Base-by-base conservation (phyloP, 1,139 yeast species). In the Saccharomycopsis hybrid region DNA sequence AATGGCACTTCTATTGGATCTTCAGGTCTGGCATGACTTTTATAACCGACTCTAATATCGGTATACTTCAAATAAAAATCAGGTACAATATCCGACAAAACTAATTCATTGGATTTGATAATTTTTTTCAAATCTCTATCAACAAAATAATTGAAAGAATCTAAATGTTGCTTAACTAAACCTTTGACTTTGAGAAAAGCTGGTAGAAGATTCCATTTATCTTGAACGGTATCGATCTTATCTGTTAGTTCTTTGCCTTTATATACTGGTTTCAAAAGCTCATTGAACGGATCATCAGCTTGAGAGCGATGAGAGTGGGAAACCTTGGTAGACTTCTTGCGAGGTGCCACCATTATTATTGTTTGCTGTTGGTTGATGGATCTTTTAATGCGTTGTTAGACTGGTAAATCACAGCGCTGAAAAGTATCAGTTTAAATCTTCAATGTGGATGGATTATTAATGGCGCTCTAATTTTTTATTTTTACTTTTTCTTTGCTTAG, bases 141-240 rank as follows among this genome's bases (percentile, higher is more conserved):
- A 31, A 92, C 95, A 66, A 92, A 92, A 68, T 87, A 92, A 64
- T 92, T 90, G 74, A 89, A 92, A 18, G 98, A 92, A 63, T 92
- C 98, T 62, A 94, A 72, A 71, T 92, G 98, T 69, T 92, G 99
- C 62, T 94, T 92, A 45, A 92, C 97, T 47, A 92, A 72, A 49
- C 99, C 99, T 65, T 92, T 92, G 43, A 94, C 96, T 63, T 89
- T 89, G 55, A 92, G 71, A 63, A 92, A 92, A 0, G 98, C 98
- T 0, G 99, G 99, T 43, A 92, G 69, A 50, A 92, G 72, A 60
- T 92, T 85, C 99, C 99, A 92, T 67, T 92, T 92, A 67, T 92
- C 99, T 61, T 85, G 77, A 11, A 95, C 95, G 0, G 97, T 88
- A 60, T 80, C 80, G 64, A 92, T 84, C 58, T 86, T 87, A 69